Base-by-base conservation (phyloP, 2,329 filamentous ascomycete genomes). In the Fusarium sp. region DNA sequence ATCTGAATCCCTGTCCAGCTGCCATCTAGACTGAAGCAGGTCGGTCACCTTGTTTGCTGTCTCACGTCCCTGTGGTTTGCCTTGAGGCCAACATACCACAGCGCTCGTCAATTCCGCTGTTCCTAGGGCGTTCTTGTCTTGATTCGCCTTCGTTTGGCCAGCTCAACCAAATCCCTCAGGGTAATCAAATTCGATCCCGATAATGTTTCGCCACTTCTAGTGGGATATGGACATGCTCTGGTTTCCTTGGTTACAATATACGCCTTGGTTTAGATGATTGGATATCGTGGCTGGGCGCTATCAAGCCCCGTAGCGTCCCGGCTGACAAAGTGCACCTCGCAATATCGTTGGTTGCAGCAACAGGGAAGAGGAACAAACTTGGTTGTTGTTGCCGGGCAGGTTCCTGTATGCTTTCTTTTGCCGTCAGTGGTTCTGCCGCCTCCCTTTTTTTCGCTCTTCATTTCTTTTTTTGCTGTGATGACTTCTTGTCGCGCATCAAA, bases 231-330 rank as follows among this genome's bases (percentile, higher is more conserved):
- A 15, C 23, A 16, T 43, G 40, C 46, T 28, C 30, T 39, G 31
- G 46, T 31, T 18, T 39, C 23, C 23, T 15, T 36, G 18, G 36
- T 43, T 16, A 28, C 36, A 51, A 36, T 63, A 37, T 28, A 27
- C 65, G 65, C 65, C 65, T 63, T 37, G 23, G 50, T 60, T 13
- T n/a, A 9, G 66, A 58, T 58, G 65, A 67, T 67, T 67, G 65
- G 65, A 37, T 37, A 36, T 12, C 34, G 23, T 23, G 23, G 23
- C 23, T 23, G 23, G 23, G 23, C 23, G 23, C 23, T 23, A 23
- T 23, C 23, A 23, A 23, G 23, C 23, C 23, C 23, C 34, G 13
- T 37, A 37, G 34, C 34, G 15, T 37, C 7, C 34, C 11, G 15
- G 34, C 34, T 37, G 50, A 66, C 64, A 66, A 66, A 62, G 56